Evolutionary conservation across 306 rosid species (phyloP), one percentile per base, ranked within the genome.

Genomic region (Alnus rubra): DNA sequence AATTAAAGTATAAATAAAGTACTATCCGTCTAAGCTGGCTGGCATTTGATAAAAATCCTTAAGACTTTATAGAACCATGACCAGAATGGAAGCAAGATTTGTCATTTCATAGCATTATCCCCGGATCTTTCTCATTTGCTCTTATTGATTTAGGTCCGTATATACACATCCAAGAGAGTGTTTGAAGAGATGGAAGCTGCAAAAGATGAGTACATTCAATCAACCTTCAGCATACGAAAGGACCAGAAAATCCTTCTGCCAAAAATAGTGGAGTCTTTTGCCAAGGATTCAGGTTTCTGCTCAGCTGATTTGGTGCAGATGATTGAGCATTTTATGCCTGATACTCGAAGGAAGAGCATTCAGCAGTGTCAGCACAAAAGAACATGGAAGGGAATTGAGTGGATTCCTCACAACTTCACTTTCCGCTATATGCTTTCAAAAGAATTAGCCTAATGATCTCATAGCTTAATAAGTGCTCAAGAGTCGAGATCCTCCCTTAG

Each of bases 161-260:
- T 86, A 62, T 95, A 89, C 64, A 90, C 98, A 51, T 63, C 98
- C 18, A 95, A 92, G 89, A 80, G 92, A 79, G 87, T 95, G 75
- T 80, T 79, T 28, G 96, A 92, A 75, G 97, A 95, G 90, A 91
- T 95, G 51, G 96, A 91, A 84, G 85, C 81, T 75, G 98, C 98
- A 10, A 95, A 87, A 82, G 98, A 92, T 58, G 98, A 95, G 74
- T 92, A 92, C 86, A 86, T 95, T 79, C 88, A 83, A 55, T 92
- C 98, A 47, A 92, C 84, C 80, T 76, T 90, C 70, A 50, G 85
- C 4, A 58, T 85, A 69, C 90, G 82, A 68, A 95, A 88, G 84
- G 98, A 88, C 74, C 93, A 82, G 37, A 95, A 88, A 84, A 77
- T 94, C 77, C 90, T 91, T 73, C 83, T 92, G 51, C 98, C 98